Evolutionary conservation across 106 monocot genomes (phyloP).

Genomic region (Dioscorea zingiberensis): DNA sequence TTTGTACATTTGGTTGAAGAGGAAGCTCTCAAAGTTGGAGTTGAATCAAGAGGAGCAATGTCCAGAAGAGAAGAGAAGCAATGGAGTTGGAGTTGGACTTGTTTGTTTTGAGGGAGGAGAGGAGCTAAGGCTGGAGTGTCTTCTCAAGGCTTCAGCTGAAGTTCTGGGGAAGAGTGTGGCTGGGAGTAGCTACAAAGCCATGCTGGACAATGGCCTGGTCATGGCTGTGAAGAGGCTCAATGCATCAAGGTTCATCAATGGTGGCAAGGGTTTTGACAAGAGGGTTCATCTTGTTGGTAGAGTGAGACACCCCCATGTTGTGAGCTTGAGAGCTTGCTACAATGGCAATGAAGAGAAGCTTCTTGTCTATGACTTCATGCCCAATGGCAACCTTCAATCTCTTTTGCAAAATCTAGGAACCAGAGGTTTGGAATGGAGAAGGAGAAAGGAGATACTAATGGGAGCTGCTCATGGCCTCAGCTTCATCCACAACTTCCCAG

Average conservation of each 20-base stretch:
- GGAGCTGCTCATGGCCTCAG: conserved; percentile 35
- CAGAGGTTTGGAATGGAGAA: conserved; percentile 25
- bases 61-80: neutral
- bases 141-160: conserved; percentile 45
- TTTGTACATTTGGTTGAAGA: conserved; percentile 14
- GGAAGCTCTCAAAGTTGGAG: neutral
- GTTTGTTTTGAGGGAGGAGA: conserved; percentile 25
- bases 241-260: conserved; percentile 1
- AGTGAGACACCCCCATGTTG: conserved; percentile 19
- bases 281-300: conserved; percentile 22
- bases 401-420: conserved; percentile 12
- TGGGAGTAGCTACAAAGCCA: conserved; percentile 35
- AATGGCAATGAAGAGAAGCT: conserved; percentile 29
- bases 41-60: neutral
- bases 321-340: conserved; percentile 31
- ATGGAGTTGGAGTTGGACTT: conserved; percentile 2
- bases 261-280: conserved; percentile 20
- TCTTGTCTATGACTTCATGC: conserved; percentile 26
- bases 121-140: conserved; percentile 23
- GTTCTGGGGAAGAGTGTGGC: conserved; percentile 33
- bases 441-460: conserved; percentile 22
- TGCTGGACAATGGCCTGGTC: conserved; percentile 22
- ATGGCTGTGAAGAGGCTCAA: conserved; percentile 40
- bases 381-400: conserved; percentile 32
- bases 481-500: conserved; percentile 32